These are phyloP conservation scores for Lachnellula arida DNA, from an alignment of 2,329 filamentous ascomycete genomes.

Conservation along the genomic window DNA sequence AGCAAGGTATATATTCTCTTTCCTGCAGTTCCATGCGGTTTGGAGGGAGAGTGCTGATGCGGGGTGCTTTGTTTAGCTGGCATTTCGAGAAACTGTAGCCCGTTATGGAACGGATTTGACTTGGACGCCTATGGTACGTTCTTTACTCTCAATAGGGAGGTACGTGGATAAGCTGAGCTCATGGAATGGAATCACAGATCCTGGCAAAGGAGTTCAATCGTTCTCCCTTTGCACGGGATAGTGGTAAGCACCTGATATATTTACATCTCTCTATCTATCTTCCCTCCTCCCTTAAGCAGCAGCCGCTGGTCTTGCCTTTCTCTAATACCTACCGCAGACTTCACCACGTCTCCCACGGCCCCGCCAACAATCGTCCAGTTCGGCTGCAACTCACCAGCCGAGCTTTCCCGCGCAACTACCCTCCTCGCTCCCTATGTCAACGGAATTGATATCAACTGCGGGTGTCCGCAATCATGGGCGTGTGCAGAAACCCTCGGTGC, in stretches of 20 bases:
- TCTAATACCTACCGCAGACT: constrained; percentile 40
- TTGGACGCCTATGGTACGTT: constrained; percentile 62
- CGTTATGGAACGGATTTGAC: constrained; percentile 61
- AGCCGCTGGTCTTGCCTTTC: constrained; percentile 16
- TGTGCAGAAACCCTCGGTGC: constrained; percentile 64
- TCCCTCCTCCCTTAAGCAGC: not conserved
- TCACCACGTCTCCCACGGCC: constrained; percentile 52
- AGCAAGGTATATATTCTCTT: constrained; percentile 40
- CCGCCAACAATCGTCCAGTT: constrained; percentile 64
- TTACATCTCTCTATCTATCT: not conserved
- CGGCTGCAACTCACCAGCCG: constrained; percentile 55
- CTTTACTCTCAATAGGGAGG: not conserved
- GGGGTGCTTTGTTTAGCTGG: constrained; percentile 43
- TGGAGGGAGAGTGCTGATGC: not conserved
- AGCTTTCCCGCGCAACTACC: constrained; percentile 58
- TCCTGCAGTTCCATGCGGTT: not conserved
- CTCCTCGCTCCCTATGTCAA: constrained; percentile 58
- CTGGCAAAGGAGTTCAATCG: constrained; percentile 66
- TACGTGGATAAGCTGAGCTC: not conserved
- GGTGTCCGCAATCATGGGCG: constrained; percentile 69
- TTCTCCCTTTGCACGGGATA: constrained; percentile 53
- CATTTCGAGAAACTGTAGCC: constrained; percentile 63
- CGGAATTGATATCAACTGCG: constrained; percentile 68
- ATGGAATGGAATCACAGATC: constrained; percentile 34
- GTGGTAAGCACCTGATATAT: constrained; percentile 39